Percentiles rank a stretch among this genome's conserved stretches.
Evolutionary conservation across 1,284 basidiomycete species (phyloP).

Genomic region (Sutorius eximius): DNA sequence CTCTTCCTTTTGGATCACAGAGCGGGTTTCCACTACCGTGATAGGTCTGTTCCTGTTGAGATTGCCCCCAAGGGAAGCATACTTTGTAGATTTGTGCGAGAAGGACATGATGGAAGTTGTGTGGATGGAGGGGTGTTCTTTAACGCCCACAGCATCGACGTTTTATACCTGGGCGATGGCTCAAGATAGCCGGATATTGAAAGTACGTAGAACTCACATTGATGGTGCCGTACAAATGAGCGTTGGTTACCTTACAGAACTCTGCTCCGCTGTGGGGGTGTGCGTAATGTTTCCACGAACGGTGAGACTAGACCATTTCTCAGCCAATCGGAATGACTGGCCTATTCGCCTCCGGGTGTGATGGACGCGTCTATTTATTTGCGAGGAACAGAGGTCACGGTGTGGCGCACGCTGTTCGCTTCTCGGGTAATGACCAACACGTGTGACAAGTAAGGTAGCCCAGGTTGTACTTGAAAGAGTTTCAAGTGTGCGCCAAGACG

Average conservation of each 20-base stretch:
- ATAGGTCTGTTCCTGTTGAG: constrained; percentile 21
- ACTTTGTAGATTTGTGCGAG: constrained; percentile 6
- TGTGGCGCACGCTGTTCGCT: no score
- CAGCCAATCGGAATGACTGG: not conserved
- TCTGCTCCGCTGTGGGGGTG: not conserved
- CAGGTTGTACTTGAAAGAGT: no score
- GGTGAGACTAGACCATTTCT: not conserved
- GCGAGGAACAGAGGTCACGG: not conserved
- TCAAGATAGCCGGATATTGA: constrained; percentile 4
- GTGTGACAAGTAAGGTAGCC: no score
- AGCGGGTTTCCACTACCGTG: constrained; percentile 9
- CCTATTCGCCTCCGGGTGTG: no score
- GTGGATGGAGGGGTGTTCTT: not conserved
- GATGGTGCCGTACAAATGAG: not conserved
- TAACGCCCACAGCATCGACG: not conserved
- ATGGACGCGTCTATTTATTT: no score
- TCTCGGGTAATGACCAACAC: no score
- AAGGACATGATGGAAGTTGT: constrained; percentile 17
- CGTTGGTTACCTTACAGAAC: not conserved
- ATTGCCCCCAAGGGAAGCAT: not conserved
- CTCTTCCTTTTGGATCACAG: constrained; percentile 25
- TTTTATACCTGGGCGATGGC: constrained; percentile 19
- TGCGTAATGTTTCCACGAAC: not conserved
- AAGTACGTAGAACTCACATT: not conserved
- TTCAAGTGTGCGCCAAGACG: not conserved